Base-by-base conservation (phyloP, 2,329 filamentous ascomycete species). In the Neofusicoccum parvum region DNA sequence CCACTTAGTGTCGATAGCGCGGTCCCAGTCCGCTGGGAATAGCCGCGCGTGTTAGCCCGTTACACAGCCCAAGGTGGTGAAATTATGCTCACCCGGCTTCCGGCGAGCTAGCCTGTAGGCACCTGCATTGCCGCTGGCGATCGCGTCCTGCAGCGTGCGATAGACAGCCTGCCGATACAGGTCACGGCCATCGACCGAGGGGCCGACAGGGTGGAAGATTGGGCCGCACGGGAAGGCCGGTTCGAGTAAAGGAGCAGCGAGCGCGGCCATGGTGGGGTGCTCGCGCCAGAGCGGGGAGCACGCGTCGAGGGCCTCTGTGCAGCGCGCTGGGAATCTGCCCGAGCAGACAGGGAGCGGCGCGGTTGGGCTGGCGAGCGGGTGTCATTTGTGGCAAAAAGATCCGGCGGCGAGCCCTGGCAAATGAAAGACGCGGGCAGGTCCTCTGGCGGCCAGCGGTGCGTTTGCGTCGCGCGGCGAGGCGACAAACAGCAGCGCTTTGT, bases 341-440 rank as follows among this genome's bases (percentile, higher is more conserved):
- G 36, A 56, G 37, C 51, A 32, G 27, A 59, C 54, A 59, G 54
- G 54, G 54, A 59, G 54, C 54, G 54, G 10, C 7, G 39, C 17
- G 34, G 41, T 20, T 23, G 39, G 37, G 41, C 17, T 20, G 23
- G 27, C 10, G 14, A 15, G 17, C 5, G 27, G 27, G 27, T 32
- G 23, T 45, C 43, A 32, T 27, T 27, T 46, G 54, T 34, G 54
- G 41, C 41, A 46, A 45, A 34, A 45, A 15, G 37, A 11, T 45
- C 6, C 27, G 20, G 17, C 15, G 9, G 23, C 9, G 34, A 45
- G 17, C 37, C 23, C 23, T 45, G 54, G 54, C 54, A 41, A 59
- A 59, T 59, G 39, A 34, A 59, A 46, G 54, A 59, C 3, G 6
- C 27, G 27, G 27, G 7, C 27, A 32, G 10, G 5, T 43, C 41